Evolutionary conservation across 805 yeast species (phyloP).

Genomic region (Lipomyces japonicus): DNA sequence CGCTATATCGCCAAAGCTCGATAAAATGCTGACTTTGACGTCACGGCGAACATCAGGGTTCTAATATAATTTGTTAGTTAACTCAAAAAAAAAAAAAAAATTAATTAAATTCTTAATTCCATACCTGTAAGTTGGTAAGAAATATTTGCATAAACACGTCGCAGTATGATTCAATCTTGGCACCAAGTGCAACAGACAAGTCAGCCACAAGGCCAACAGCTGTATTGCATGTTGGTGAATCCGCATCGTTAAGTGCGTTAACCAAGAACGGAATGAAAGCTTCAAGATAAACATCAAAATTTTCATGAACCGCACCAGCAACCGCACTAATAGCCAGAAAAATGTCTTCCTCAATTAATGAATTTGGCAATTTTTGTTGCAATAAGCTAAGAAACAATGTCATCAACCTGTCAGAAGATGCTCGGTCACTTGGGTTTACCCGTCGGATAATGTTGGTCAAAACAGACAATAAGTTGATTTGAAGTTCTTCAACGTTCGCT

Average conservation of each 20-base stretch:
- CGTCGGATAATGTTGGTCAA: conserved; percentile 82
- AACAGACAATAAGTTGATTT: conserved; percentile 69
- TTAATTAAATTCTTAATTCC: conserved; percentile 35
- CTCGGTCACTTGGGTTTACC: conserved; percentile 53
- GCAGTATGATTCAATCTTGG: conserved; percentile 65
- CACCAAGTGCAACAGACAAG: conserved; percentile 82
- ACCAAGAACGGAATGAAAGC: conserved; percentile 79
- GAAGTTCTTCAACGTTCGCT: conserved; percentile 76
- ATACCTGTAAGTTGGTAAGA: conserved; percentile 65
- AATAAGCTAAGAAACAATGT: conserved; percentile 71
- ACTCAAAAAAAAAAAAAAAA: too few relatives aligned
- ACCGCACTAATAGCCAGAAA: conserved; percentile 88
- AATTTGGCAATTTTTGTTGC: conserved; percentile 57
- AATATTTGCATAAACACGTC: conserved; percentile 78
- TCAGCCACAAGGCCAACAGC: conserved; percentile 96
- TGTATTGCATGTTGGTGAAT: conserved; percentile 75
- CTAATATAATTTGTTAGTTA: not conserved
- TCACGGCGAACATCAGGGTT: conserved; percentile 57
- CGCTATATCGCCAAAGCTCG: conserved; percentile 95
- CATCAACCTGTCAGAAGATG: conserved; percentile 77
- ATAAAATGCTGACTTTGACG: conserved; percentile 78
- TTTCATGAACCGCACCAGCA: conserved; percentile 71
- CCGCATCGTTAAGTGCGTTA: conserved; percentile 69
- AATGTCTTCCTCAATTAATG: conserved; percentile 89
- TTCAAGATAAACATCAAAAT: conserved; percentile 72